A percentile compares a stretch with the other conserved stretches of the same genome.
Conservation (phyloP, 495 filamentous ascomycete species). For the Penicillium coffeae region DNA sequence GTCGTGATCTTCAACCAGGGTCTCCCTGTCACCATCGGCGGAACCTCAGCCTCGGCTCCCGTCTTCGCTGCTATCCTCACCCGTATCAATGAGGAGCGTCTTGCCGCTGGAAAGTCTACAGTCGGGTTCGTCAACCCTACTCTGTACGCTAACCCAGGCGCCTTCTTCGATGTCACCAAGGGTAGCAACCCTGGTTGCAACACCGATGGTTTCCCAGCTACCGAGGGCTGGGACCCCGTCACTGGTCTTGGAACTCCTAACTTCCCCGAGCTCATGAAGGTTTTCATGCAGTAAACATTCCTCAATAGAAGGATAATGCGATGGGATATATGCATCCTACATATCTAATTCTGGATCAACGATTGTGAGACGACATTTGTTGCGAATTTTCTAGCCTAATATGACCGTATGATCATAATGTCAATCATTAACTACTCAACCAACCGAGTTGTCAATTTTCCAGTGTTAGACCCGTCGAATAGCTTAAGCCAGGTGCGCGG, state of each 20-base stretch:
- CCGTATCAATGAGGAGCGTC: constrained; percentile 59
- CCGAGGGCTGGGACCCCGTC: constrained; percentile 60
- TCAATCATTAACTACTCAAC: neutral
- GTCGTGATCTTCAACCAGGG: constrained; percentile 46
- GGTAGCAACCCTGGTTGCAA: constrained; percentile 60
- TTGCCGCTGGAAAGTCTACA: constrained; percentile 50
- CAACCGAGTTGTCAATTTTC: neutral
- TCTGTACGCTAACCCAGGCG: constrained; percentile 57
- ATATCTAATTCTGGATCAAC: neutral
- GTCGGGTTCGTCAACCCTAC: constrained; percentile 61
- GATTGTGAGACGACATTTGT: neutral
- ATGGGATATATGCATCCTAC: no score
- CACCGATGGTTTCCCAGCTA: constrained; percentile 50
- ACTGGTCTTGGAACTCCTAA: constrained; percentile 59
- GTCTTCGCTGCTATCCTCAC: constrained; percentile 55
- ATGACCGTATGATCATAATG: neutral
- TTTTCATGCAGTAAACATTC: constrained; percentile 41
- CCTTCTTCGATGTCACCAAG: constrained; percentile 57
- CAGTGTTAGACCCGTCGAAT: neutral
- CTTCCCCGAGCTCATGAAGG: constrained; percentile 45
- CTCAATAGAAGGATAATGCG: no score
- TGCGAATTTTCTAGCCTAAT: neutral
- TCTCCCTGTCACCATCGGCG: constrained; percentile 39
- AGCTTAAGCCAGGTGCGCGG: neutral
- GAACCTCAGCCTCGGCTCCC: constrained; percentile 58